Evolutionary conservation across 768 basidiomycete genomes (phyloP).

Genomic region (Dendrothele bispora): DNA sequence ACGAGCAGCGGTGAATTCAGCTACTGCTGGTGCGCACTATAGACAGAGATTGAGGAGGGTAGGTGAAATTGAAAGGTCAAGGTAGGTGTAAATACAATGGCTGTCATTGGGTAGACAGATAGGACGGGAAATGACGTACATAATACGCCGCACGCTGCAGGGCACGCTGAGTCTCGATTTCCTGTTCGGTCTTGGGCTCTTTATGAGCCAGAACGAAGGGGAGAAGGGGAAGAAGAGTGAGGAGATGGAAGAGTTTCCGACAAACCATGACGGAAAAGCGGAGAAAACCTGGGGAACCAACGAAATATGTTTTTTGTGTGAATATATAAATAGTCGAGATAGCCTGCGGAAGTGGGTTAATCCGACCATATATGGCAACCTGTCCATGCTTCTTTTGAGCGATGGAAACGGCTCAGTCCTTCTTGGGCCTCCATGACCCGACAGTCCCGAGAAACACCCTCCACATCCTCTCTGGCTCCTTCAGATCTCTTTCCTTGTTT

Average conservation of each 20-base stretch:
- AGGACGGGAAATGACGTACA: constrained; percentile 33
- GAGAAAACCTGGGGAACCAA: no score
- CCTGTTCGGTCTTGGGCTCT: constrained; percentile 42
- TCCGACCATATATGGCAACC: no score
- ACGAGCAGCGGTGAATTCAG: constrained; percentile 48
- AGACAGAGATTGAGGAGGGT: not conserved
- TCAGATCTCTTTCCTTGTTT: constrained; percentile 50
- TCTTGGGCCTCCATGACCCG: no score
- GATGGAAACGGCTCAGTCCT: no score
- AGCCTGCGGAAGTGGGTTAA: no score
- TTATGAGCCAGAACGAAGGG: constrained; percentile 36
- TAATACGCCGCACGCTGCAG: constrained; percentile 55
- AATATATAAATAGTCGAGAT: no score
- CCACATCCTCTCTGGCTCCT: constrained; percentile 44
- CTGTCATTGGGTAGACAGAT: no score
- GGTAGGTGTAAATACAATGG: no score
- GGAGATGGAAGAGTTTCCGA: constrained; percentile 13
- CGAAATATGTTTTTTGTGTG: no score
- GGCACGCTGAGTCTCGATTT: constrained; percentile 46
- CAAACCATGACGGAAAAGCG: no score
- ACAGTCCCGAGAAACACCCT: no score
- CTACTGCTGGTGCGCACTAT: constrained; percentile 55
- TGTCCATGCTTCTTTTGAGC: no score
- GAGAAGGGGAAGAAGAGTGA: constrained; percentile 21
- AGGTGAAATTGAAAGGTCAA: not conserved